Evolutionary conservation across 2,329 filamentous ascomycete species (phyloP), one percentile per base, ranked within the genome.

Genomic region (Sphaerulina populicola): DNA sequence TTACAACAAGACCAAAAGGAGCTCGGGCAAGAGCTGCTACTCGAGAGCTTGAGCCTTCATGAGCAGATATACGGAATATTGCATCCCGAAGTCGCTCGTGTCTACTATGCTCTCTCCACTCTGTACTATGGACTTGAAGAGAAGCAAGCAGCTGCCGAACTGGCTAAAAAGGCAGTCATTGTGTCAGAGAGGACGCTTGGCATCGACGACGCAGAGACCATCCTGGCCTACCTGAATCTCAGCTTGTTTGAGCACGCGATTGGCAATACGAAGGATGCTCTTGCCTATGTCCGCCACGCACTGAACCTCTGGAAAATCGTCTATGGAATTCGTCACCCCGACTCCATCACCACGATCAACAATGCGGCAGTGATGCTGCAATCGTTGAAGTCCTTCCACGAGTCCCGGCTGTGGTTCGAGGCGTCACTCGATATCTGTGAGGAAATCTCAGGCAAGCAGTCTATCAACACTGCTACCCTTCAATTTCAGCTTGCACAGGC

Each of bases 291-390:
- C 58, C 88, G 87, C 68, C 93, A 98, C 68, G 93, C 93, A 6
- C 79, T 98, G 60, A 84, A 93, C 66, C 77, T 98, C 56, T 97
- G 91, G 91, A 96, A 95, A 75, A 80, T 97, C 62, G 91, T 97
- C 63, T 98, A 96, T 67, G 93, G 93, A 30, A 76, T 85, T 29
- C 86, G 88, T 63, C 93, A 98, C 71, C 93, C 93, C 2, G 93
- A 98, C 72, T 94, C 89, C 7, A 96, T 98, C 71, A 98, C 94
- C 7, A 97, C 93, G 12, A 85, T 97, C 71, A 98, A 97, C 79
- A 98, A 98, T 65, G 91, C 88, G 15, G 93, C 93, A 6, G 93
- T 98, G 54, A 98, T 98, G 93, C 81, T 98, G 52, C 93, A 98
- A 71, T 84, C 89, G 50, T 79, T 96, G 62, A 95, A 97, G 76